Conservation (phyloP, 768 basidiomycete genomes). For the Suillus plorans region DNA sequence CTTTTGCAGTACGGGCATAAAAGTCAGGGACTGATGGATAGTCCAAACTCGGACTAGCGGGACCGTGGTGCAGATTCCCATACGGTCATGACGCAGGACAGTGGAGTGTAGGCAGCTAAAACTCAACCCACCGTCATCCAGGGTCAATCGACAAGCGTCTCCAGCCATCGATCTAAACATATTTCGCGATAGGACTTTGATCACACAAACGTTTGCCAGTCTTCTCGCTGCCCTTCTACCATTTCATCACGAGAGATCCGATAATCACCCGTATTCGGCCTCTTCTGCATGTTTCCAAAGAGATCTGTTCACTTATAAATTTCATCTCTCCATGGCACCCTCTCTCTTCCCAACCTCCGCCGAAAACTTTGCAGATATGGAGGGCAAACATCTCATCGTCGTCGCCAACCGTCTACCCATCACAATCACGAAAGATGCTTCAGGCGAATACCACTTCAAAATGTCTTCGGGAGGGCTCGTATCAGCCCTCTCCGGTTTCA, state of each 20-base stretch:
- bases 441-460: constrained; percentile 96
- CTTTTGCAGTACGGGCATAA: not conserved
- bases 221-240: constrained; percentile 6
- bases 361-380: constrained; percentile 41
- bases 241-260: constrained; percentile 23
- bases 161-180: constrained; percentile 1
- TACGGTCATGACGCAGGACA: not conserved
- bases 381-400: constrained; percentile 80
- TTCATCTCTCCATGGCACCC: constrained; percentile 20
- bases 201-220: constrained; percentile 13
- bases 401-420: constrained; percentile 95
- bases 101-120: not conserved
- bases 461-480: constrained; percentile 99
- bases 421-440: constrained; percentile 91
- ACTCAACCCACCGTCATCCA: not conserved
- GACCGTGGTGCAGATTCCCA: not conserved
- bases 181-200: not conserved
- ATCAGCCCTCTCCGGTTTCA: constrained; percentile 95
- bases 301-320: constrained; percentile 27
- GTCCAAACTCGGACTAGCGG: not conserved
- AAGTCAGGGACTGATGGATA: not conserved
- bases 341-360: constrained; percentile 26
- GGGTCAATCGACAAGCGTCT: not conserved
- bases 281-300: constrained; percentile 21
- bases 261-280: constrained; percentile 34